These are phyloP conservation scores for Torrubiella hemipterigena DNA, from an alignment of 2,329 filamentous ascomycete genomes.

Conservation along the genomic window DNA sequence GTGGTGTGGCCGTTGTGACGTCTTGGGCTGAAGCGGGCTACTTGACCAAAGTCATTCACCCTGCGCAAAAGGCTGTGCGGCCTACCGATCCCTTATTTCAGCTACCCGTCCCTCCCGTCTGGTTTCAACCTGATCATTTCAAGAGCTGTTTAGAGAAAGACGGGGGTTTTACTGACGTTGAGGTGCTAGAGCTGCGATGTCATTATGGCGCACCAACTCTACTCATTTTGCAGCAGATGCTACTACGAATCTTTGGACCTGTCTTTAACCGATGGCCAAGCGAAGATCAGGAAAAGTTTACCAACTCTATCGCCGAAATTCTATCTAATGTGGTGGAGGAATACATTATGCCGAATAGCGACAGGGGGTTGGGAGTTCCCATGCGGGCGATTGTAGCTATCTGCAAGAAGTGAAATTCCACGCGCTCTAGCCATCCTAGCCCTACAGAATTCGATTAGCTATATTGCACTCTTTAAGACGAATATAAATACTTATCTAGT, in stretches of 20 bases:
- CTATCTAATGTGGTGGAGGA: not conserved
- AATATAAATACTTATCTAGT: too few relatives aligned
- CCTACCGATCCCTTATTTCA: slow-evolving; percentile 7
- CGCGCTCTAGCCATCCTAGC: too few relatives aligned
- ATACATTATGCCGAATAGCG: not conserved
- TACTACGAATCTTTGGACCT: slow-evolving; percentile 1
- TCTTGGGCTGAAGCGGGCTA: slow-evolving; percentile 11
- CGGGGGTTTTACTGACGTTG: slow-evolving; percentile 5
- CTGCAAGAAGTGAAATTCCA: too few relatives aligned
- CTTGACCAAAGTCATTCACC: slow-evolving; percentile 6
- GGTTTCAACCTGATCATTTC: slow-evolving; percentile 5
- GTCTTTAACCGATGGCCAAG: slow-evolving; percentile 5
- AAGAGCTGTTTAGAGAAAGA: slow-evolving; percentile 1
- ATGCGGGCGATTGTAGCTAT: slow-evolving; percentile 7
- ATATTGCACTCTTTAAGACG: too few relatives aligned
- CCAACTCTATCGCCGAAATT: not conserved
- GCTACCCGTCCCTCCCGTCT: slow-evolving; percentile 7
- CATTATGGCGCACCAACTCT: slow-evolving; percentile 4
- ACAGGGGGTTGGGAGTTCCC: slow-evolving; percentile 1
- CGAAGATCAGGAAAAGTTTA: slow-evolving; percentile 3
- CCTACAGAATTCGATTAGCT: too few relatives aligned
- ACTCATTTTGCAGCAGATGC: slow-evolving; percentile 1
- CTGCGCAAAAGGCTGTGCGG: slow-evolving; percentile 7
- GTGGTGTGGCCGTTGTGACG: slow-evolving; percentile 23
- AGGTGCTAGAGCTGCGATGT: not conserved